phyloP scores from a whole-genome alignment of 805 yeast genomes.

The Komagataella pastoris region DNA sequence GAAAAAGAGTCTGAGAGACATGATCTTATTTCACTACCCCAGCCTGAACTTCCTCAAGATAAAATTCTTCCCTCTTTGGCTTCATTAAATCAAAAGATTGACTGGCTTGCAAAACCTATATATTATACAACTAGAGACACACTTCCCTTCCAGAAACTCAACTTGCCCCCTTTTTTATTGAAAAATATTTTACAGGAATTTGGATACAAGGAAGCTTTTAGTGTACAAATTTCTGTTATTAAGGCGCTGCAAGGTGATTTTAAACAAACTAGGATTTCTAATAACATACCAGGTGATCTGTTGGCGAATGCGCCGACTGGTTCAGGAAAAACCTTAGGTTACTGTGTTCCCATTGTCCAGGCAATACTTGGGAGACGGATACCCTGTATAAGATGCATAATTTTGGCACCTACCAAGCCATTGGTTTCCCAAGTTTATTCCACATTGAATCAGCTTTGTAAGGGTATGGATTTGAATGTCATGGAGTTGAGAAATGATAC shows the following conservation, averaged over 20 bases:
- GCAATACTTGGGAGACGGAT: constrained; percentile 48
- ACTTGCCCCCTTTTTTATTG: constrained; percentile 26
- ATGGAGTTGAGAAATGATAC: constrained; percentile 47
- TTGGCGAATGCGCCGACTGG: constrained; percentile 93
- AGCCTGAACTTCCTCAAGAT: constrained; percentile 57
- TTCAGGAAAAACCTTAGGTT: constrained; percentile 89
- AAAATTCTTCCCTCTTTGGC: constrained; percentile 20
- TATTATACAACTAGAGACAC: constrained; percentile 35
- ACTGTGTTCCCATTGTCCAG: constrained; percentile 73
- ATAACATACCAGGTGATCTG: constrained; percentile 57
- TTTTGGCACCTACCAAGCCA: constrained; percentile 85
- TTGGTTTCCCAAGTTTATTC: constrained; percentile 69
- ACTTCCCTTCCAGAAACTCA: constrained; percentile 35
- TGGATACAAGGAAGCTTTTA: constrained; percentile 48
- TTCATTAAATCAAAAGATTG: constrained; percentile 23
- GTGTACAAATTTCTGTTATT: constrained; percentile 63
- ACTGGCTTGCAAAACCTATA: constrained; percentile 59
- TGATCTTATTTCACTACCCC: constrained; percentile 69
- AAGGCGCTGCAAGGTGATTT: constrained; percentile 35
- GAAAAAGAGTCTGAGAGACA: constrained; percentile 18
- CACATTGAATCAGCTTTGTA: constrained; percentile 44
- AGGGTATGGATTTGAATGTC: constrained; percentile 55
- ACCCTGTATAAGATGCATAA: constrained; percentile 60
- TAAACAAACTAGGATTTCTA: constrained; percentile 23
- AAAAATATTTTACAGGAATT: constrained; percentile 28